phyloP scores from a whole-genome alignment of 805 yeast species.

The Teunomyces kruisii region DNA sequence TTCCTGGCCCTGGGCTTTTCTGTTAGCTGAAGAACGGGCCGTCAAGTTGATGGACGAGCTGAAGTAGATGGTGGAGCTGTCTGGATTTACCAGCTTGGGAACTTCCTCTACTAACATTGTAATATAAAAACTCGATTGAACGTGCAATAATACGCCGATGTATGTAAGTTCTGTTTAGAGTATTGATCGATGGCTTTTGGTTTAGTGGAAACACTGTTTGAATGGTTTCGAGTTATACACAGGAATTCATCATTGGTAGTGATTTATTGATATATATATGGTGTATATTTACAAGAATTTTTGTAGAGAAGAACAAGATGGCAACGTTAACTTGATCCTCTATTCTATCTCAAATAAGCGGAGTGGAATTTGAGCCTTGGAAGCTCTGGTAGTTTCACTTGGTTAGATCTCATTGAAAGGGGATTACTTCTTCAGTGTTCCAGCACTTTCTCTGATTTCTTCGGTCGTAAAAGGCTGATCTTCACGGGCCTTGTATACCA shows the following conservation, averaged over 20 bases:
- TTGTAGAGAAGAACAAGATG: background rate
- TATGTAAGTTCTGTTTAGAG: background rate
- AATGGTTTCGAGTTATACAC: background rate
- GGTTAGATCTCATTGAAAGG: background rate
- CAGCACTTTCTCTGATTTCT: constrained; percentile 28
- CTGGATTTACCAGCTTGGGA: constrained; percentile 32
- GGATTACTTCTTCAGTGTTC: constrained; percentile 25
- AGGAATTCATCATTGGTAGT: background rate
- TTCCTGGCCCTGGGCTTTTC: constrained; percentile 15
- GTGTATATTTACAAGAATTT: background rate
- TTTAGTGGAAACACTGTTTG: background rate
- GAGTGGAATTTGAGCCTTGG: no score
- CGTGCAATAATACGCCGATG: background rate
- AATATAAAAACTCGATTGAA: background rate
- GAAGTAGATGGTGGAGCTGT: constrained; percentile 39
- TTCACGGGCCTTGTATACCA: constrained; percentile 83
- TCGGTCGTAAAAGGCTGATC: constrained; percentile 72
- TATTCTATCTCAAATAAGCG: no score
- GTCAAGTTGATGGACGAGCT: constrained; percentile 41
- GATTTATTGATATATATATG: no score
- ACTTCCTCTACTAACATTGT: constrained; percentile 45
- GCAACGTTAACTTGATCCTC: background rate
- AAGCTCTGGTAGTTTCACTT: no score
- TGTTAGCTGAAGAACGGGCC: constrained; percentile 33
- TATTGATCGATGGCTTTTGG: background rate